Evolutionary conservation across 208 protist genomes (phyloP), one percentile per base, ranked within the genome.

Genomic region (Trypanosoma vivax): DNA sequence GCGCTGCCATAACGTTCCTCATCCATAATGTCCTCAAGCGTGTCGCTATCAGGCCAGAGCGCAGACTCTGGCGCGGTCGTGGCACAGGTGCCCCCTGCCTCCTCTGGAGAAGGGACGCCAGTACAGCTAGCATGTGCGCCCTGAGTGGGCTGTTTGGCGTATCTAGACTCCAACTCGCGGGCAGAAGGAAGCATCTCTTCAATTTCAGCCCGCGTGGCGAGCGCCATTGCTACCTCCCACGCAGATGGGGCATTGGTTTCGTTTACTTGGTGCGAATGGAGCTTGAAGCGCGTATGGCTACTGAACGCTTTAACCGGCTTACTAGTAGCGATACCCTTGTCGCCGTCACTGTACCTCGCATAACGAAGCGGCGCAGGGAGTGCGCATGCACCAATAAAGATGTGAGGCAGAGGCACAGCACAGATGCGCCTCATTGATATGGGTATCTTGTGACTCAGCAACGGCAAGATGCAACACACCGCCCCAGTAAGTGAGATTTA

Each of bases 161-260:
- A 88, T 39, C 53, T 60, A 18, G 40, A 34, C 55, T 88, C 73
- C 23, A 91, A 45, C 48, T 78, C 74, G 7, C 45, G 37, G 16
- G 83, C 83, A n/a, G 52, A 58, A 1, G 83, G 79, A 37, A 91
- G 62, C 57, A 86, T 79, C 11, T 57, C 23, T 0, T 47, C 60
- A 45, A 91, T 48, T 46, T 87, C 76, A 25, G 52, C 40, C 23
- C 70, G 30, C 31, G 76, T 65, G 9, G 83, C 79, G 39, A 91
- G 69, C 65, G 80, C 66, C 41, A 50, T 18, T 10, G 31, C 24
- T 6, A 91, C 64, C 53, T 91, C 83, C 10, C 42, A 29, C 29
- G 76, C 79, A 14, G 62, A 73, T 23, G 79, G 83, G 16, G 79
- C 58, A 31, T 91, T 85, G 3, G 38, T 64, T n/a, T 79, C 75